Percentiles rank a stretch among this genome's conserved stretches.
Evolutionary conservation across 2,329 filamentous ascomycete genomes (phyloP).

Genomic region (Cladosporium austrohemisphaericum): DNA sequence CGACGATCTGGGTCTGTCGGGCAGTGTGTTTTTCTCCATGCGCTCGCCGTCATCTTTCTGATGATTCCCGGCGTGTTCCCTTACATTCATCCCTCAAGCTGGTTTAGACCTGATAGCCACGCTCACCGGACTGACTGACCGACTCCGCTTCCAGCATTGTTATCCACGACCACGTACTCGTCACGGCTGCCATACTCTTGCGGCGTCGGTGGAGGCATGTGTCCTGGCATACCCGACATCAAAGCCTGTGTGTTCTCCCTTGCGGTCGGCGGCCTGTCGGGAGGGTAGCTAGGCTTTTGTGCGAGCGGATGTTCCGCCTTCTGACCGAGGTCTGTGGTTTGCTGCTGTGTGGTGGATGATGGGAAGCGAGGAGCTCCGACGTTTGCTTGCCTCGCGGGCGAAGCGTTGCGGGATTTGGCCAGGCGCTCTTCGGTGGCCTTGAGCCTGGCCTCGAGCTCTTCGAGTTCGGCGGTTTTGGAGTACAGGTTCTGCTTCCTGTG

Average conservation of each 20-base stretch:
- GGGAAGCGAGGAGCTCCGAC: slow-evolving; percentile 20
- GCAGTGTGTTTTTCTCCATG: background rate
- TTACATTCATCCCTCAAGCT: too few relatives aligned
- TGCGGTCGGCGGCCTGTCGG: slow-evolving; percentile 23
- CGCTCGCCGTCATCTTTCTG: background rate
- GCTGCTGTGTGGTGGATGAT: slow-evolving; percentile 14
- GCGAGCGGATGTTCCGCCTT: slow-evolving; percentile 20
- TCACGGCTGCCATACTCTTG: slow-evolving; percentile 21
- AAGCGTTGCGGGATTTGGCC: slow-evolving; percentile 28
- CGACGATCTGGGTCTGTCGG: background rate
- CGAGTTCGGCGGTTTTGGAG: slow-evolving; percentile 72
- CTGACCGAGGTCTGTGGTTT: background rate
- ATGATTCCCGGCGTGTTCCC: background rate
- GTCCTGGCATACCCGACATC: slow-evolving; percentile 25
- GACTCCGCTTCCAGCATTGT: slow-evolving; percentile 14
- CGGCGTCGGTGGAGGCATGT: slow-evolving; percentile 21
- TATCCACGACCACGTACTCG: slow-evolving; percentile 34
- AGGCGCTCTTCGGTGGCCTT: slow-evolving; percentile 81
- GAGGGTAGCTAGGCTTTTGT: slow-evolving; percentile 25
- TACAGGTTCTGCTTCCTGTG: slow-evolving; percentile 74
- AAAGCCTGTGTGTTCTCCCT: slow-evolving; percentile 23
- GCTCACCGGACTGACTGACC: slow-evolving; percentile 11
- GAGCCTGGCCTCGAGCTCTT: slow-evolving; percentile 78
- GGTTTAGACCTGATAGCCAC: too few relatives aligned
- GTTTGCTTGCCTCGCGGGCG: slow-evolving; percentile 24